Evolutionary conservation across 352 stramenopile species (phyloP).

Genomic region (Phytophthora pisi): DNA sequence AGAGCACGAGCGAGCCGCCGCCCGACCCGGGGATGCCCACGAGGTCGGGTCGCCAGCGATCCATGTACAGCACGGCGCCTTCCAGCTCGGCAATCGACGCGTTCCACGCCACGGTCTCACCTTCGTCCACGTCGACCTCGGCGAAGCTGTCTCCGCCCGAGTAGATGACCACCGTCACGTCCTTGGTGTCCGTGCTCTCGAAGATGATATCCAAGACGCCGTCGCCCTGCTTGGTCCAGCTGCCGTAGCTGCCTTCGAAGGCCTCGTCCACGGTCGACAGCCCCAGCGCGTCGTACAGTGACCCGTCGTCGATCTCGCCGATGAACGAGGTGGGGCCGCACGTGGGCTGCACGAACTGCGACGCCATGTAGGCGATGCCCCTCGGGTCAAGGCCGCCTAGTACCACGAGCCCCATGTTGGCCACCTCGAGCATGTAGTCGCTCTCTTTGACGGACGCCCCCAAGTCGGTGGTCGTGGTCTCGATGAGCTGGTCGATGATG

Average conservation of each 20-base stretch:
- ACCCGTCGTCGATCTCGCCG: constrained; percentile 27
- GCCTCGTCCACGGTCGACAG: constrained; percentile 19
- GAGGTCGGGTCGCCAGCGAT: constrained; percentile 19
- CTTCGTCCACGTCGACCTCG: constrained; percentile 13
- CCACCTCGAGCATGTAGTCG: constrained; percentile 37
- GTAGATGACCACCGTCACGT: constrained; percentile 25
- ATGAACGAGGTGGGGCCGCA: constrained; percentile 12
- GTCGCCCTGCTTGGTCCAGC: constrained; percentile 28
- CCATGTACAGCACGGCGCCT: constrained; percentile 12
- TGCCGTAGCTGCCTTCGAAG: constrained; percentile 29
- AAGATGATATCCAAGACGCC: constrained; percentile 21
- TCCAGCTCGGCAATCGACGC: constrained; percentile 2
- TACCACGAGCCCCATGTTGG: constrained; percentile 35
- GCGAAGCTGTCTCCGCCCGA: constrained; percentile 2
- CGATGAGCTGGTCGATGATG: constrained; percentile 23
- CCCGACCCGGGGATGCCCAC: constrained; percentile 18
- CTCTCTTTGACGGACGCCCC: constrained; percentile 1
- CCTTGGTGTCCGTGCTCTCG: constrained; percentile 20
- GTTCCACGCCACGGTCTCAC: constrained; percentile 10
- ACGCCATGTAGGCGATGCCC: constrained; percentile 31
- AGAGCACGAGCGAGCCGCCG: constrained; percentile 20
- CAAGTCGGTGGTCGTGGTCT: constrained; percentile 12
- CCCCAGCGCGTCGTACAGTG: constrained; percentile 18
- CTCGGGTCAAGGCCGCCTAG: constrained; percentile 36
- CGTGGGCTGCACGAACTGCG: constrained; percentile 37